These are phyloP conservation scores for Curvularia eragrostidis DNA, from an alignment of 2,329 filamentous ascomycete species.

Conservation along the genomic window DNA sequence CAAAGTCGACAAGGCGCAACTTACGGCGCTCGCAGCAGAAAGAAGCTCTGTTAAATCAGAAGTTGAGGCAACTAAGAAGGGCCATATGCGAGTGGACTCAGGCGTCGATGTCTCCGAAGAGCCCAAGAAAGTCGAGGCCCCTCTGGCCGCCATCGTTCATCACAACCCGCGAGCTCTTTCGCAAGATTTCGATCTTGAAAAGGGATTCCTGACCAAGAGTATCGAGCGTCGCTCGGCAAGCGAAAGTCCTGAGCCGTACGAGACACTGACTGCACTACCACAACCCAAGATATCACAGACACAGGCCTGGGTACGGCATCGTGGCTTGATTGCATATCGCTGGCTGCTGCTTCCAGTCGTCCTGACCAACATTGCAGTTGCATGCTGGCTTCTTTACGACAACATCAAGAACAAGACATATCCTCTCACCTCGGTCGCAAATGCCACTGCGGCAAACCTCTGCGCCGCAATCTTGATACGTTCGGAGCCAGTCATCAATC, in stretches of 20 bases:
- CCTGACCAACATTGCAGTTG: conserved; percentile 36
- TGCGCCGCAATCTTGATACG: conserved; percentile 44
- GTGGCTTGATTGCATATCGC: conserved; percentile 42
- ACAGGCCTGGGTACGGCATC: conserved; percentile 43
- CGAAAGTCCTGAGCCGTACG: conserved; percentile 23
- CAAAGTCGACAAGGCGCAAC: conserved; percentile 62
- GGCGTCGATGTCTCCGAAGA: conserved; percentile 1
- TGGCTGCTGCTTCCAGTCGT: conserved; percentile 41
- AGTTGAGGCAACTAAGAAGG: neutral
- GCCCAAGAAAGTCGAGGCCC: neutral
- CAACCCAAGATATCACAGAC: conserved; percentile 36
- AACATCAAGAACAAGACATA: conserved; percentile 27
- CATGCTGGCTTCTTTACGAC: conserved; percentile 36
- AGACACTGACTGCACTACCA: conserved; percentile 30
- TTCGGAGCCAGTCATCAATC: conserved; percentile 48
- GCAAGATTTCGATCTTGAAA: conserved; percentile 15
- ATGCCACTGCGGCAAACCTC: conserved; percentile 49
- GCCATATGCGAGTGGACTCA: conserved; percentile 1
- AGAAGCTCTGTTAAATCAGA: neutral
- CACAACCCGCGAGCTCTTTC: neutral
- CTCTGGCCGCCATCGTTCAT: neutral
- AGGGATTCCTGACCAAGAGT: conserved; percentile 16
- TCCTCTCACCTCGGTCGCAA: conserved; percentile 42
- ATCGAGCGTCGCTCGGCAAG: conserved; percentile 20
- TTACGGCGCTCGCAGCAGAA: conserved; percentile 43